Conservation (phyloP, 2,329 filamentous ascomycete genomes). For the Periglandula ipomoeae region DNA sequence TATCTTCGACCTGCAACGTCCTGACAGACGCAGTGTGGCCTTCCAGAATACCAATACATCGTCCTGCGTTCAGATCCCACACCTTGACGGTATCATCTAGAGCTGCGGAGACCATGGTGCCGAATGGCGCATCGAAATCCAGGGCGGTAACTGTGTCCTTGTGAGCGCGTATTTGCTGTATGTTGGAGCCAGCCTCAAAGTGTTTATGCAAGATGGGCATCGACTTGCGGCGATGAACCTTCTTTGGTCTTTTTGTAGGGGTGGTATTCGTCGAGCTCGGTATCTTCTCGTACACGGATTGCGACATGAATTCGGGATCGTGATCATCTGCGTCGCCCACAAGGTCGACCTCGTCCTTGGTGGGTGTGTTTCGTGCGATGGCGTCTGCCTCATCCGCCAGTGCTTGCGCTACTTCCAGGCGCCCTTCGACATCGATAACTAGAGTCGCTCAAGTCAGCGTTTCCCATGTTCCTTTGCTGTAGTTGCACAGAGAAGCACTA, state of each 20-base stretch:
- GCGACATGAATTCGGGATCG: conserved; percentile 74
- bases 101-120: conserved; percentile 84
- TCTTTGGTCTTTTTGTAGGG: conserved; percentile 38
- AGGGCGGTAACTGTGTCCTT: conserved; percentile 79
- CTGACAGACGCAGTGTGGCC: conserved; percentile 92
- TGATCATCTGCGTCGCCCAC: conserved; percentile 41
- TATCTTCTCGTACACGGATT: conserved; percentile 92
- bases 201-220: conserved; percentile 96
- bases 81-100: conserved; percentile 90
- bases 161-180: conserved; percentile 83
- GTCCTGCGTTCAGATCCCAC: conserved; percentile 90
- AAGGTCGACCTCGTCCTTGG: conserved; percentile 44
- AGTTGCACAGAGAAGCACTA: conserved; percentile 10
- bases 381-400: conserved; percentile 50
- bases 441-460: neutral
- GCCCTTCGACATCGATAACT: conserved; percentile 55
- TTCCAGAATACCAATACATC: conserved; percentile 85
- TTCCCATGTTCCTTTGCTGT: too few relatives aligned
- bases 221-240: conserved; percentile 61
- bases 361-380: conserved; percentile 41
- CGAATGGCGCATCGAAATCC: conserved; percentile 96
- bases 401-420: conserved; percentile 52
- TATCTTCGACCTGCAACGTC: conserved; percentile 88
- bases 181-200: conserved; percentile 79
- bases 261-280: conserved; percentile 46